Conservation (phyloP, 768 basidiomycete genomes). For the Boletus fagicola region DNA sequence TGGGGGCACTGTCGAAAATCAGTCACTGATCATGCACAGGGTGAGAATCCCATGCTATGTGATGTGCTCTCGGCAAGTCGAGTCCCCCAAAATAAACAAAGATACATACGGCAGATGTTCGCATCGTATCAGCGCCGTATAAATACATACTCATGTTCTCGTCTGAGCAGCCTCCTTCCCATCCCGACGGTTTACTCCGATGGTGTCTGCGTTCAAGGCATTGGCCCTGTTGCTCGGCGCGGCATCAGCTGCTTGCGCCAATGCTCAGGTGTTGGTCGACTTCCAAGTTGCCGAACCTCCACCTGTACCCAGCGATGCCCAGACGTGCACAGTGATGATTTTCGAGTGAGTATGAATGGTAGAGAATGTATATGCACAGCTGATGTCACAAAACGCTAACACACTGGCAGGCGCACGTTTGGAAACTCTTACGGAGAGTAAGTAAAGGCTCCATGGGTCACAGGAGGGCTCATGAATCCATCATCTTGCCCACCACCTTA, state of each 20-base stretch:
- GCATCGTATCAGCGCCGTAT: neutral
- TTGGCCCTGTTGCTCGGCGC: conserved; percentile 14
- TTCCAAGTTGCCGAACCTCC: conserved; percentile 78
- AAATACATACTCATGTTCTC: conserved; percentile 12
- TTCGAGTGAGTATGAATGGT: conserved; percentile 47
- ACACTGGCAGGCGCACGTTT: conserved; percentile 56
- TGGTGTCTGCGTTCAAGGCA: conserved; percentile 21
- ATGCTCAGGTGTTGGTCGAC: conserved; percentile 41
- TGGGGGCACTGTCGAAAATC: neutral
- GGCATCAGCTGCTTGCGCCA: conserved; percentile 8
- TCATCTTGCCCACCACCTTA: conserved; percentile 23
- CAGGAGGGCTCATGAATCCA: neutral
- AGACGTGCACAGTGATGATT: conserved; percentile 63
- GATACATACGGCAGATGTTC: neutral
- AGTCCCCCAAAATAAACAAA: neutral
- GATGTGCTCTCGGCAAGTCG: neutral
- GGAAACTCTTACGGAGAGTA: conserved; percentile 69
- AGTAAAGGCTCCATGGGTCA: conserved; percentile 20
- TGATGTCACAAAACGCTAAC: neutral
- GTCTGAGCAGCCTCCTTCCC: neutral
- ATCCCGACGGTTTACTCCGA: conserved; percentile 8
- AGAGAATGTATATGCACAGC: neutral
- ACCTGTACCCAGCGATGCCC: conserved; percentile 56
- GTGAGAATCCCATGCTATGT: neutral
- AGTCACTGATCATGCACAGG: neutral